Evolutionary conservation across 495 filamentous ascomycete genomes (phyloP), one percentile per base, ranked within the genome.

Genomic region (Podospora tetraspora): DNA sequence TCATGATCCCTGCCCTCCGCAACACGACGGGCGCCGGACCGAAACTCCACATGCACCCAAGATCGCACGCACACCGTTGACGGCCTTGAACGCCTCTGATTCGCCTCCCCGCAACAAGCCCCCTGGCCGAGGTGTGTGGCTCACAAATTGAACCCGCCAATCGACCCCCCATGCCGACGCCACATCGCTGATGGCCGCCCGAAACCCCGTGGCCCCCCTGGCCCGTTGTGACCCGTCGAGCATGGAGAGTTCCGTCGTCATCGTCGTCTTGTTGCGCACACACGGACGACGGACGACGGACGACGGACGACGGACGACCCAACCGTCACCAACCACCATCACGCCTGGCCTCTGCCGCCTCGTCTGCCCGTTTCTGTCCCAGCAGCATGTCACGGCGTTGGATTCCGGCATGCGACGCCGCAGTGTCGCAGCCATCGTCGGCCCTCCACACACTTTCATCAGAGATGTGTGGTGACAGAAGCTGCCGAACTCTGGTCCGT

Each of bases 31-130:
- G 70, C 67, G 73, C 37, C 77, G 77, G 77, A 70, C 77, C 77
- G 77, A 77, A 71, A 79, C 76, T 79, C 77, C 77, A 77, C 73
- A 73, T 76, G 71, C 72, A 73, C 52, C 71, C 76, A 70, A 72
- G 76, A 77, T 77, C 77, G 68, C 69, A 57, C 66, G 62, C 70
- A 69, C 75, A 68, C 72, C 67, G 69, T 76, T 71, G 68, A 65
- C 52, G 25, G n/a, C 25, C 32, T 21, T 11, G 43, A 58, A 52
- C 19, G 30, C 59, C 52, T 68, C 67, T 76, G 68, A 77, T 77
- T 77, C 64, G 75, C 56, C 21, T 23, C 58, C 12, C n/a, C 6
- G 32, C 24, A 3, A 61, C 37, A 24, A 23, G 13, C 52, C 52
- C 64, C 68, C 65, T 70, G 70, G 60, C 30, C 56, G 29, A 9